phyloP scores from a whole-genome alignment of 805 yeast genomes.

The Metschnikowia rubicola region DNA sequence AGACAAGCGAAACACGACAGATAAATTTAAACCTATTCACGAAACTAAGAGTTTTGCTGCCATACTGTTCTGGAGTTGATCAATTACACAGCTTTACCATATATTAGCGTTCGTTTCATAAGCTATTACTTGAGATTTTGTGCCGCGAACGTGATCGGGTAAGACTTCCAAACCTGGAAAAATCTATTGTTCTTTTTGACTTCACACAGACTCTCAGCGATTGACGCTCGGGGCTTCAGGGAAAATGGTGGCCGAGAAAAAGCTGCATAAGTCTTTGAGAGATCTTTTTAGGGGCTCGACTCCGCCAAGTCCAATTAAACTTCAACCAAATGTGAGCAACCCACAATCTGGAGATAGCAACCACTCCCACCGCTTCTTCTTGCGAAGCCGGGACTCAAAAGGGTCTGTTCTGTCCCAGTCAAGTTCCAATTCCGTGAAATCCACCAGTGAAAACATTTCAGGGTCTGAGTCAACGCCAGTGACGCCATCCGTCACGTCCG shows the following conservation, averaged over 20 bases:
- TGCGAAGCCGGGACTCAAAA: conserved; percentile 23
- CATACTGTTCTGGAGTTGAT: no score
- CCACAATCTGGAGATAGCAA: conserved; percentile 1
- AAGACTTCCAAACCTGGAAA: neutral
- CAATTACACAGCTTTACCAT: no score
- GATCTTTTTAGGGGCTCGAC: conserved; percentile 12
- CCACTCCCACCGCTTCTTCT: conserved; percentile 24
- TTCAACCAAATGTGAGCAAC: conserved; percentile 1
- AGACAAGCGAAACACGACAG: no score
- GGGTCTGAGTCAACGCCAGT: conserved; percentile 3
- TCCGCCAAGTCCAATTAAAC: conserved; percentile 8
- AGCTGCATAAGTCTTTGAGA: conserved; percentile 14
- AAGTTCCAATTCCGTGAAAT: conserved; percentile 21
- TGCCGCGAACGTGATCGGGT: neutral
- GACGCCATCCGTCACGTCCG: conserved; percentile 2
- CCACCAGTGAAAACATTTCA: conserved; percentile 7
- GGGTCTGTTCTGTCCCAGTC: conserved; percentile 26
- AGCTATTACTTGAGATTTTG: no score
- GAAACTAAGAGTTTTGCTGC: no score
- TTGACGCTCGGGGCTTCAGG: neutral
- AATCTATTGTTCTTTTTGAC: conserved; percentile 2
- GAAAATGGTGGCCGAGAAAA: conserved; percentile 13
- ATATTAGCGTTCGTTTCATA: no score
- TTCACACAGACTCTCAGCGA: neutral
- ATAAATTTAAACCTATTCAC: no score